Base-by-base conservation (phyloP, 345 rosid species). In the Streptanthus diversifolius region DNA sequence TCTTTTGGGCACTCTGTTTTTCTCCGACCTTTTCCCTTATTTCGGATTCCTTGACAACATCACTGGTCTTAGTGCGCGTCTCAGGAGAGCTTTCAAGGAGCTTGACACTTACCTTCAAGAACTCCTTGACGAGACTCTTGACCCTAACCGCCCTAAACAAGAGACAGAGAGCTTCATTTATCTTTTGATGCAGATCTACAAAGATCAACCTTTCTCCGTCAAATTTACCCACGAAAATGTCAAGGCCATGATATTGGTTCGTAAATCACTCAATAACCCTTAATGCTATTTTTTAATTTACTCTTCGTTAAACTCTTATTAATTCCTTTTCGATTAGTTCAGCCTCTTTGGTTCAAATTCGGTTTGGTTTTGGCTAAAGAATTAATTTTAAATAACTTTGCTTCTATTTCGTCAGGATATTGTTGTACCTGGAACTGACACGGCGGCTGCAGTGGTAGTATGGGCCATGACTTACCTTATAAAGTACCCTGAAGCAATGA, bases 381-480 rank as follows among this genome's bases (percentile, higher is more conserved):
- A n/a, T 5, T 14, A 25, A 5, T 14, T 24, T 29, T n/a, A 15
- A 35, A 4, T 27, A 41, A 63, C 29, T 32, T 8, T 71, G 32
- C 40, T 37, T 2, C 51, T 4, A 19, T 47, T 41, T 21, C 3
- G 58, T 62, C 69, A 77, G 83, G 71, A 80, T 25, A 71, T 80
- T 33, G 71, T 80, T 15, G 58, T 77, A 12, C 81, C 77, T 2
- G 83, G 81, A 70, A 77, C 79, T 6, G 83, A 77, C 53, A 74
- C 81, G 0, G 72, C 79, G 4, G 77, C 81, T 3, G 83, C 81
- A 0, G 75, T 68, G 8, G 79, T 74, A 18, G 75, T 81, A 17
- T 81, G 83, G 83, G 81, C 72, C 8, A 81, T 81, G 83, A 74
- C 77, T 10, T 81, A 70, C 52, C 57, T 81, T 6, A 69, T 77